Percentiles rank a stretch among this genome's conserved stretches.
These are phyloP conservation scores for Pichia sp. DNA, from an alignment of 1,139 yeast species.

Conservation along the genomic window DNA sequence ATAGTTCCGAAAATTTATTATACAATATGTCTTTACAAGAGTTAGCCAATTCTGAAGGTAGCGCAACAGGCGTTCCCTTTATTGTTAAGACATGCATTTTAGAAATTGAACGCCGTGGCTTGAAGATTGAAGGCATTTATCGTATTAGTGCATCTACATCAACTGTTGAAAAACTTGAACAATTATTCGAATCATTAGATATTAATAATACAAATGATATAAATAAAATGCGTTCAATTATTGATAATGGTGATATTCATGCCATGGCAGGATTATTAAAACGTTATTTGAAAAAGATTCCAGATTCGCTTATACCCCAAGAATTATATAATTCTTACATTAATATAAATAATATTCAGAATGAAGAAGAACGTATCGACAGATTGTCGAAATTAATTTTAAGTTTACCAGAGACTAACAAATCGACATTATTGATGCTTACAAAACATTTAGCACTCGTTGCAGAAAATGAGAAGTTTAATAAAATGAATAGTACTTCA, in stretches of 20 bases:
- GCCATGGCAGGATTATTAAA: constrained; percentile 85
- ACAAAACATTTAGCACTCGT: constrained; percentile 62
- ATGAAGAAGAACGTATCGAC: constrained; percentile 30
- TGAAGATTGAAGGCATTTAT: constrained; percentile 79
- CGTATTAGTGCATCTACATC: constrained; percentile 87
- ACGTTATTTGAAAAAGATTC: constrained; percentile 76
- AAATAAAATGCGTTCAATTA: constrained; percentile 36
- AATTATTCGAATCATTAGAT: constrained; percentile 31
- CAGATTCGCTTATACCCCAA: constrained; percentile 78
- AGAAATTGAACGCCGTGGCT: constrained; percentile 71
- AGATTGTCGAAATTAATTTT: constrained; percentile 27
- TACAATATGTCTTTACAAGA: constrained; percentile 49
- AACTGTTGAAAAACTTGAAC: constrained; percentile 56
- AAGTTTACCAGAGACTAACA: constrained; percentile 63
- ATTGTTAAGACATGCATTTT: constrained; percentile 67
- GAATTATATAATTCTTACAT: constrained; percentile 64
- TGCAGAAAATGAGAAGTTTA: constrained; percentile 40
- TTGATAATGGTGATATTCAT: constrained; percentile 65
- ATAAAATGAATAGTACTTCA: constrained; percentile 77
- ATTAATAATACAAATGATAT: constrained; percentile 32
- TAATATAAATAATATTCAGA: constrained; percentile 32
- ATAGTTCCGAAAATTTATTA: constrained; percentile 19
- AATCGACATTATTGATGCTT: constrained; percentile 47
- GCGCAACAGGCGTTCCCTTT: constrained; percentile 49
- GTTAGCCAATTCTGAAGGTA: constrained; percentile 54